Base-by-base conservation (phyloP, 345 rosid genomes). In the Excoecaria cochinchinensis region DNA sequence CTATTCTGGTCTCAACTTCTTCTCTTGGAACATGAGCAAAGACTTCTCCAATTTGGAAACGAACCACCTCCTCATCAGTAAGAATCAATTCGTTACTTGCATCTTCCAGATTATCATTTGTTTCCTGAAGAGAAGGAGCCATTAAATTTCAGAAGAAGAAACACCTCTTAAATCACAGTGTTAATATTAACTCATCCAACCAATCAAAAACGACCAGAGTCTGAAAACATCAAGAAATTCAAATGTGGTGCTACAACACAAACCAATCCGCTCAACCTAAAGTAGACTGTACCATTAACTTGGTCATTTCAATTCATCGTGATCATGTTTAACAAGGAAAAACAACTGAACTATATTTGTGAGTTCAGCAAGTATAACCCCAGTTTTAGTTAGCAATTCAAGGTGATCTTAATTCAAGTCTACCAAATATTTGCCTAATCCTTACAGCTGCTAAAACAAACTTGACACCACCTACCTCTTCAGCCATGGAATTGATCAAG, bases 61-160 rank as follows among this genome's bases (percentile, higher is more conserved):
- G 86, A 4, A 93, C 89, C 22, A 90, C 83, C 36, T 95, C 98
- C 82, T 95, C 93, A 74, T 95, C 98, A 0, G 99, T 91, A 51
- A 95, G 93, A 72, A 95, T 93, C 86, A 93, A 78, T 80, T 95
- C 98, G 62, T 93, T 93, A 72, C 95, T 82, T 2, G 96, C 99
- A 79, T 95, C 99, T 84, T 91, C 98, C 61, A 95, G 80, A 80
- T 93, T 95, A 7, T 95, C 97, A 51, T 88, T 91, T 68, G 89
- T 82, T 79, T 95, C 98, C 99, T 95, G 79, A 74, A 66, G 44
- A 14, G 69, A 36, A 57, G 5, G 48, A 53, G 14, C 25, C 59
- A 71, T 44, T 39, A 17, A 16, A 31, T 55, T 46, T 40, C 36
- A 8, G 40, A 56, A 11, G 39, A 67, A 48, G 55, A 15, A 53